These are phyloP conservation scores for Groenewaldozyma sp. DNA, from an alignment of 1,139 yeast genomes.

Conservation along the genomic window DNA sequence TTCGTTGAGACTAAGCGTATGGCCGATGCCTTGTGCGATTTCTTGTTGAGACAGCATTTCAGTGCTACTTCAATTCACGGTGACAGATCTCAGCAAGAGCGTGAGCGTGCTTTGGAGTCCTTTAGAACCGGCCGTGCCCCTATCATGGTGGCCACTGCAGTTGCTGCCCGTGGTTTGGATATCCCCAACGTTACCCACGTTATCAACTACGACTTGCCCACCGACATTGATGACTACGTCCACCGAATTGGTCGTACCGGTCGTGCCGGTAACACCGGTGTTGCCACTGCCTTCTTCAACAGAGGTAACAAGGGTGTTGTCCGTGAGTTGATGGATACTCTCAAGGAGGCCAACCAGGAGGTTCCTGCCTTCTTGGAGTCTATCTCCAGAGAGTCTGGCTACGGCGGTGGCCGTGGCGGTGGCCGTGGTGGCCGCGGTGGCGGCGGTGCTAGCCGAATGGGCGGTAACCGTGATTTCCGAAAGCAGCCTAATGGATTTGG, in stretches of 20 bases:
- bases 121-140: conserved; percentile 85
- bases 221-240: conserved; percentile 95
- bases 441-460: conserved; percentile 27
- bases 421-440: conserved; percentile 55
- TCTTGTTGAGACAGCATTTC: conserved; percentile 77
- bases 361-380: conserved; percentile 80
- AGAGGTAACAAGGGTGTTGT: conserved; percentile 87
- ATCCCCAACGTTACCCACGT: conserved; percentile 98
- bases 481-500: conserved; percentile 19
- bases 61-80: conserved; percentile 99
- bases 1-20: conserved; percentile 97
- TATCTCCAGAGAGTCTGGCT: conserved; percentile 68
- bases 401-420: conserved; percentile 41
- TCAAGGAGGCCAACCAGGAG: conserved; percentile 95
- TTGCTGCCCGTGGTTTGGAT: conserved; percentile 99
- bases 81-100: conserved; percentile 95
- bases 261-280: conserved; percentile 99
- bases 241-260: conserved; percentile 99
- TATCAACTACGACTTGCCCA: conserved; percentile 92
- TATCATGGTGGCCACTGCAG: conserved; percentile 94
- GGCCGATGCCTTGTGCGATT: conserved; percentile 95
- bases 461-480: conserved; percentile 31
- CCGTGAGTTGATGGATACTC: conserved; percentile 78
- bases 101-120: conserved; percentile 91
- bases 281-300: conserved; percentile 96